Base-by-base conservation (phyloP, 768 basidiomycete genomes). In the Lactarius tabidus region DNA sequence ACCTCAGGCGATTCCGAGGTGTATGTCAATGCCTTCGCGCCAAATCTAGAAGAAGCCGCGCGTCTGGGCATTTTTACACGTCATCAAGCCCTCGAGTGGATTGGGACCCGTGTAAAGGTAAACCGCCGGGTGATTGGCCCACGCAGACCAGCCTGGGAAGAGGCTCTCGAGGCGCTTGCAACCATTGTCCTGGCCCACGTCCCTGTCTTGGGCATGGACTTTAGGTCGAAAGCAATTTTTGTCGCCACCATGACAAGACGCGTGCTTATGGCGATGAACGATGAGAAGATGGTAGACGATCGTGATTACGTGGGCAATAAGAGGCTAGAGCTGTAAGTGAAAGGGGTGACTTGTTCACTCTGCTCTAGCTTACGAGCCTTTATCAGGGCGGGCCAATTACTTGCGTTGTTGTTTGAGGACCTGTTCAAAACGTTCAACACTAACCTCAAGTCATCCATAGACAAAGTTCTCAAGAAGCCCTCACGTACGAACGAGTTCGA, bases 301-400 rank as follows among this genome's bases (percentile, higher is more conserved):
- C 84, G 97, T 55, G 97, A 99, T 76, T 99, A 99, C 74, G 97
- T 99, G 64, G 97, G 97, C 56, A 99, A 99, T 77, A 99, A 99
- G 77, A 91, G 97, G 56, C 79, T 99, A 52, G 97, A 99, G 77
- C 84, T 99, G 96, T 97, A 75, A 73, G 90, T 82, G 35, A 52
- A 17, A 23, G 2, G 18, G 18, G 8, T 53, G 12, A 10, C 6
- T 28, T 28, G 7, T 52, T n/a, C 55, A 52, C 26, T 39, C 38
- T 31, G 38, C 26, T 39, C 38, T 31, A 33, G 28, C 62, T 63
- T 33, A 56, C 6, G 52, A 58, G 39, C 51, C 18, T 26, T 45
- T 48, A 28, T 43, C 18, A 98, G 95, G 60, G 97, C 97, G 55
- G 97, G 97, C 41, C 97, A 98, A 74, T 83, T 99, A 18, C 83